A percentile compares a stretch with the other conserved stretches of the same genome.
Conservation (phyloP, 768 basidiomycete species). For the Pleurotus citrinopileatus region DNA sequence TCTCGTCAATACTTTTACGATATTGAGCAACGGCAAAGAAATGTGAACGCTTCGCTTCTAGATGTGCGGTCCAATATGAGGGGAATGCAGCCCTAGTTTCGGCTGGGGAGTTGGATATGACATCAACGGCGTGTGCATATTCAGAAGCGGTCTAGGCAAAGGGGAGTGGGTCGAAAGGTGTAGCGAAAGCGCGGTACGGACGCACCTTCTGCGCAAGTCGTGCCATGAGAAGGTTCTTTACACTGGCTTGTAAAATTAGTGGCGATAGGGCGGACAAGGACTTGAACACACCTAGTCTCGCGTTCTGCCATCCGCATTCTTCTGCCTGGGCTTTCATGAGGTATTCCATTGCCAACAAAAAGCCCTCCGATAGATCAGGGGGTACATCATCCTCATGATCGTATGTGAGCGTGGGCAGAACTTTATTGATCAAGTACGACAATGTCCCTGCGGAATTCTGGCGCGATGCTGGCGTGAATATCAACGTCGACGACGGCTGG, state of each 20-base stretch:
- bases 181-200: conserved; percentile 2
- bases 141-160: conserved; percentile 52
- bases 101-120: conserved; percentile 41
- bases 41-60: conserved; percentile 80
- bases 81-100: conserved; percentile 49
- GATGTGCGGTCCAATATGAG: conserved; percentile 70
- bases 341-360: conserved; percentile 61
- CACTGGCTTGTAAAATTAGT: conserved; percentile 41
- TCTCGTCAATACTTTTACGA: conserved; percentile 85
- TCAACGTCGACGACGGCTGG: conserved; percentile 9
- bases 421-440: conserved; percentile 54
- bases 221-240: conserved; percentile 81
- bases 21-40: conserved; percentile 89
- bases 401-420: conserved; percentile 48
- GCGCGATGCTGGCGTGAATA: background rate
- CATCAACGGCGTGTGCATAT: conserved; percentile 50
- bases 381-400: conserved; percentile 49
- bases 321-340: conserved; percentile 94
- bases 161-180: conserved; percentile 7
- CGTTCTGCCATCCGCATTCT: conserved; percentile 95
- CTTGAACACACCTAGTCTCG: conserved; percentile 63
- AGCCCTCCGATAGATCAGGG: conserved; percentile 62
- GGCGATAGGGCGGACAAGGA: conserved; percentile 2
- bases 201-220: conserved; percentile 74
- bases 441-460: conserved; percentile 73